Base-by-base conservation (phyloP, 2,329 filamentous ascomycete genomes). In the Microsporum audouinii region DNA sequence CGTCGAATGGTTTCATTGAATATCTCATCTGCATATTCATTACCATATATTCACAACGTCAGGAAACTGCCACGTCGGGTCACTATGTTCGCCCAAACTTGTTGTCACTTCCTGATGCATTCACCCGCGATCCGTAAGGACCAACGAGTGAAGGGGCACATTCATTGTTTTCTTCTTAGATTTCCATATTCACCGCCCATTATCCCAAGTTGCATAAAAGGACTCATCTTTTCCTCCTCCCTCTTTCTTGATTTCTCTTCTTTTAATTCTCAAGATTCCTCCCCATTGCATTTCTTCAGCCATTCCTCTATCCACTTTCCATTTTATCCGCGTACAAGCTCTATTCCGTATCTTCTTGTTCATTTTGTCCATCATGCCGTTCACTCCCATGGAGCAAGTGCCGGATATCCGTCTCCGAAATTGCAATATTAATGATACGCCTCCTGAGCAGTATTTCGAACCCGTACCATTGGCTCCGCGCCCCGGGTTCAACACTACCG, bases 401-500 rank as follows among this genome's bases (percentile, higher is more conserved):
- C n/a, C 56, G 6, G 8, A 41, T 38, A 31, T 59, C 2, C 17
- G n/a, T 38, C 55, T 63, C 17, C 60, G 62, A 41, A 60, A 62
- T 45, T 41, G 56, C 36, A 56, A 63, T 56, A 36, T 62, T 57
- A 63, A 55, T 56, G 62, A 65, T 39, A 56, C 57, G 36, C 57
- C 61, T 62, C 43, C 59, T 36, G 64, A 65, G 14, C 58, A 66
- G 63, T 63, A 60, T 17, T 64, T 65, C 34, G 55, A 63, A n/a
- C 49, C 71, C 0, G 69, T 71, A 1, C 66, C 71, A 5, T 69
- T 69, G 36, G 69, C 71, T 12, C 67, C 70, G 59, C 83, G 85
- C 1, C 82, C 81, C 0, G 79, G 75, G 0, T 84, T 82, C 71
- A 88, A 85, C 63, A 80, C 73, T 0, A 76, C 78, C 5, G 86